Evolutionary conservation across 2,329 filamentous ascomycete species (phyloP).

Genomic region (Colletotrichum neosansevieriae): DNA sequence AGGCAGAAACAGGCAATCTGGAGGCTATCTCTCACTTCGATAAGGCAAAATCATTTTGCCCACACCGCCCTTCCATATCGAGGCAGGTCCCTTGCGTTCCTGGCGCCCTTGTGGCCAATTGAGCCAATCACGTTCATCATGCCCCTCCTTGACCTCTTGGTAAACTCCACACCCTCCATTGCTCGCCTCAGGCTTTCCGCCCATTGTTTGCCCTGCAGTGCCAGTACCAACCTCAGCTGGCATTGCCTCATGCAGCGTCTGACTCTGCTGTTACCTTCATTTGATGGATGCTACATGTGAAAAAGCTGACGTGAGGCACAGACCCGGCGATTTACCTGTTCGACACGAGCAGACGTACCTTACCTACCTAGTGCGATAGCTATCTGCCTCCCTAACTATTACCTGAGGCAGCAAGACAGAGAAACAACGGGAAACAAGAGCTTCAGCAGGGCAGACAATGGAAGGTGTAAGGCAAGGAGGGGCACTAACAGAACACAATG

Average conservation of each 20-base stretch:
- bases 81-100: constrained; percentile 38
- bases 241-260: constrained; percentile 8
- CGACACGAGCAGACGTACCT: neutral
- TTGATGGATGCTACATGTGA: too few relatives aligned
- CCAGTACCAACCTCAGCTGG: constrained; percentile 15
- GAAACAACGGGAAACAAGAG: constrained; percentile 1
- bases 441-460: neutral
- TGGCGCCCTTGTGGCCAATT: constrained; percentile 9
- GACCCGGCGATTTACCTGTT: neutral
- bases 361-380: neutral
- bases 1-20: constrained; percentile 1
- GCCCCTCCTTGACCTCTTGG: too few relatives aligned
- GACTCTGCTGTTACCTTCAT: neutral
- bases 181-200: neutral
- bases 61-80: constrained; percentile 39
- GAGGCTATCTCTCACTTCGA: constrained; percentile 4
- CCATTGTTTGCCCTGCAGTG: constrained; percentile 24
- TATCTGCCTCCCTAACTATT: too few relatives aligned
- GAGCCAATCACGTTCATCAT: constrained; percentile 20
- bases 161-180: neutral
- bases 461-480: neutral
- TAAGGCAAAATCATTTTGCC: constrained; percentile 8
- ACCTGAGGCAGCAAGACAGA: neutral
- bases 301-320: neutral
- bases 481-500: constrained; percentile 30